These are phyloP conservation scores for Saccharomycopsis amapae DNA, from an alignment of 805 yeast genomes.

Conservation along the genomic window DNA sequence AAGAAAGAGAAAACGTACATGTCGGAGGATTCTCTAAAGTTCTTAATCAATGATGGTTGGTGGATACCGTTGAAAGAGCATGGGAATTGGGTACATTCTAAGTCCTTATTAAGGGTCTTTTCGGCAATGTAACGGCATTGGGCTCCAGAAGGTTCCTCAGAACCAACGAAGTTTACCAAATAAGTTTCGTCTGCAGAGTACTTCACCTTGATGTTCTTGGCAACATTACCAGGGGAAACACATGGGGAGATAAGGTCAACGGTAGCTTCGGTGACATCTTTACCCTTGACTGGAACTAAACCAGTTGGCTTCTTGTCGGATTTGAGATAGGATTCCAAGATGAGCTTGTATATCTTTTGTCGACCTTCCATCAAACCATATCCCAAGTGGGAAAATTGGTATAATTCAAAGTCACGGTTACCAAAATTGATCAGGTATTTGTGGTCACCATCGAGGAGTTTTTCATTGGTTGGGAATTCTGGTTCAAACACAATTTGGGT, in stretches of 20 bases:
- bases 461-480: conserved; percentile 49
- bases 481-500: conserved; percentile 99
- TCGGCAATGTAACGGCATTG: conserved; percentile 89
- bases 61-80: conserved; percentile 97
- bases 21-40: conserved; percentile 69
- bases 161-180: conserved; percentile 58
- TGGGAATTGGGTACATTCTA: conserved; percentile 64
- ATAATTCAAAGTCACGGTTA: conserved; percentile 67
- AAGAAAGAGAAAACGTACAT: conserved; percentile 89
- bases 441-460: conserved; percentile 82
- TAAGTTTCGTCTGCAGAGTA: conserved; percentile 40
- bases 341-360: conserved; percentile 62
- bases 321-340: conserved; percentile 47
- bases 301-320: conserved; percentile 26
- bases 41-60: conserved; percentile 81
- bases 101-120: conserved; percentile 72
- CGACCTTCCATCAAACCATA: conserved; percentile 95
- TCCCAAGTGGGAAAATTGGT: conserved; percentile 93
- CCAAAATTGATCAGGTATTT: conserved; percentile 78
- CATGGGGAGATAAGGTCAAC: conserved; percentile 70
- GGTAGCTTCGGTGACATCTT: conserved; percentile 33
- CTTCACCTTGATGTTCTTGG: conserved; percentile 56
- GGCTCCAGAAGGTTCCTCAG: conserved; percentile 56
- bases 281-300: conserved; percentile 24
- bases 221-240: conserved; percentile 66